Base-by-base conservation (phyloP, 2,329 filamentous ascomycete species). In the Fusarium compactum region DNA sequence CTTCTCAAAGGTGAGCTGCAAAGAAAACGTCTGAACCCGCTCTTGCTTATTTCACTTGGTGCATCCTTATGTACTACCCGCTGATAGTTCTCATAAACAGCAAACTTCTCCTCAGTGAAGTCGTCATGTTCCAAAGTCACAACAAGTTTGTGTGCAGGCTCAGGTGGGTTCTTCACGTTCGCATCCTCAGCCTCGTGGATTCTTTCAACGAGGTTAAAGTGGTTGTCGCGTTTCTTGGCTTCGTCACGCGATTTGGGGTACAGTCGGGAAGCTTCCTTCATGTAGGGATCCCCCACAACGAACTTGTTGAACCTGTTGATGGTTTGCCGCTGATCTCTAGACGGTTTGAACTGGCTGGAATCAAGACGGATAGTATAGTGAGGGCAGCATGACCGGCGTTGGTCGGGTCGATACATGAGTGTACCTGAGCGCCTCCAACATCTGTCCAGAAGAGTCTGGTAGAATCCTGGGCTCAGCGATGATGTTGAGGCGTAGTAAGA, bases 321-420 rank as follows among this genome's bases (percentile, higher is more conserved):
- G 2, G 91, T 85, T 76, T 94, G 91, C 40, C 93, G 85, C 75
- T 96, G 93, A 74, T 93, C 90, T 77, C 88, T 89, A 29, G 88
- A 86, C 8, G 92, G 84, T 70, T 87, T 89, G 80, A 92, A 92
- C 41, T 85, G 81, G 48, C 83, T 79, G 25, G 89, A 88, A 74
- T 93, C 91, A 22, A 95, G 84, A 48, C 92, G 89, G 57, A 96
- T 90, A 2, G 92, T 94, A 78, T 95, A 98, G 77, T 98, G 94
- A 46, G 95, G 94, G 79, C 96, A 99, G 76, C 96, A 99, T 67
- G 94, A 92, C 60, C 90, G 85, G 62, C 87, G 86, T 74, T 93
- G 90, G 79, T 96, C 91, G 16, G 93, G 92, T 65, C 93, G 89
- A 80, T 96, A 96, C 51, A 96, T 83, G 11, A 94, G 83, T 29